Evolutionary conservation across 2,329 filamentous ascomycete genomes (phyloP).

Genomic region (Colletotrichum filicis): DNA sequence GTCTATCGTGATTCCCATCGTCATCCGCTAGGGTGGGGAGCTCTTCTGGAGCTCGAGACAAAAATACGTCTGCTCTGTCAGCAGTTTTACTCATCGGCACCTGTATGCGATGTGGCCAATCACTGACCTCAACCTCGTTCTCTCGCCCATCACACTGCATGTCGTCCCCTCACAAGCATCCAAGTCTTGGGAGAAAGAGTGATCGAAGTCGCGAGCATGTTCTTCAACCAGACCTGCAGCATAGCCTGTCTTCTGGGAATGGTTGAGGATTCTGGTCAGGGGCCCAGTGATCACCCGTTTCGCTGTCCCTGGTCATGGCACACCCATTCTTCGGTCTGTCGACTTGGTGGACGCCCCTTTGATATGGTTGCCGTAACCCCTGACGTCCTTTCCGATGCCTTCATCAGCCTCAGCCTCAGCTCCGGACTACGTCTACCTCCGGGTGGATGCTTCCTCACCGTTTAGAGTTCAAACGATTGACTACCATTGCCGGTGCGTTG

Average conservation of each 20-base stretch:
- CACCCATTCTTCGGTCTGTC: not conserved
- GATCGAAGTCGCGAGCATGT: not conserved
- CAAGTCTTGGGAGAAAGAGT: not conserved
- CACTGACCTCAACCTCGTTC: not conserved
- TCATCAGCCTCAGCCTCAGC: constrained; percentile 33
- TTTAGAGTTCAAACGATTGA: not conserved
- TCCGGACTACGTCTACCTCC: constrained; percentile 1
- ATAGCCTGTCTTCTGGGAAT: constrained; percentile 11
- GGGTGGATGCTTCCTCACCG: not conserved
- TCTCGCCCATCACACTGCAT: not conserved
- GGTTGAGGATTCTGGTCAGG: not conserved
- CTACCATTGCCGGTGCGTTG: not conserved
- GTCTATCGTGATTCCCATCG: constrained; percentile 7
- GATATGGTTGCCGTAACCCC: not conserved
- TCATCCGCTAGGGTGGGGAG: constrained; percentile 7
- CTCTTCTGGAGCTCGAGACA: constrained; percentile 4
- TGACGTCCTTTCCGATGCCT: not conserved
- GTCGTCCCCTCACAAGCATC: not conserved
- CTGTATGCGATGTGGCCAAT: constrained; percentile 12
- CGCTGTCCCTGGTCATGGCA: not conserved
- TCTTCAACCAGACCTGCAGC: not conserved
- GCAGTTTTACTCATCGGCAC: constrained; percentile 4
- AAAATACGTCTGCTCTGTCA: constrained; percentile 34
- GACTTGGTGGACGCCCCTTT: not conserved
- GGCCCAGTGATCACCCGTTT: not conserved